phyloP scores from a whole-genome alignment of 352 stramenopile species.

The Globisporangium canariense region DNA sequence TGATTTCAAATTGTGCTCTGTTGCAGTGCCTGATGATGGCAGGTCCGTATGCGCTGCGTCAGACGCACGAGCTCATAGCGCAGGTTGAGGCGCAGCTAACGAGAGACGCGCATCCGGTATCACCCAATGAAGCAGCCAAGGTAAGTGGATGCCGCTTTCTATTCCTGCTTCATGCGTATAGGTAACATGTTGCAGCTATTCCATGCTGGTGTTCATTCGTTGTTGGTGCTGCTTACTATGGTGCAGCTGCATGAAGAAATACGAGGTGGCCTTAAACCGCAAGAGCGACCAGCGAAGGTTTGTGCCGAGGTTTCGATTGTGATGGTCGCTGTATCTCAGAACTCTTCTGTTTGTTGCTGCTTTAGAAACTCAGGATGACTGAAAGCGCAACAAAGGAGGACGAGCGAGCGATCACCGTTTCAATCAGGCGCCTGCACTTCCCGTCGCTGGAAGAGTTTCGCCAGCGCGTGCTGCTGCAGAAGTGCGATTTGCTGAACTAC shows the following conservation, averaged over 20 bases:
- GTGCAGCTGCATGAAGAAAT: neutral
- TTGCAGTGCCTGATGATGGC: constrained; percentile 71
- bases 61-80: constrained; percentile 50
- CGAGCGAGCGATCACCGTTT: constrained; percentile 27
- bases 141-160: neutral
- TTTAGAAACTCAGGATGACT: constrained; percentile 4
- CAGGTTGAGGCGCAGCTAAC: constrained; percentile 29
- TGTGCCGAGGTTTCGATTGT: neutral
- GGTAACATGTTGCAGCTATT: too few relatives aligned
- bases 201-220: too few relatives aligned
- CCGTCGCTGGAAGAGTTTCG: constrained; percentile 66
- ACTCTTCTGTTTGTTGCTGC: neutral
- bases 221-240: neutral
- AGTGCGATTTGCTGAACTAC: constrained; percentile 24
- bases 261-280: neutral
- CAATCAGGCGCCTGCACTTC: constrained; percentile 36
- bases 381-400: neutral
- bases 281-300: constrained; percentile 15
- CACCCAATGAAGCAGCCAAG: neutral
- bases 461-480: constrained; percentile 43
- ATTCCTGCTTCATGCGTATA: neutral
- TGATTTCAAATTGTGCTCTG: too few relatives aligned
- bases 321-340: neutral
- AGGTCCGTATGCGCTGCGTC: constrained; percentile 37
- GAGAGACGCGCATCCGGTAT: neutral